Evolutionary conservation across 1,139 yeast genomes (phyloP).

Genomic region (Hansenula anomala): DNA sequence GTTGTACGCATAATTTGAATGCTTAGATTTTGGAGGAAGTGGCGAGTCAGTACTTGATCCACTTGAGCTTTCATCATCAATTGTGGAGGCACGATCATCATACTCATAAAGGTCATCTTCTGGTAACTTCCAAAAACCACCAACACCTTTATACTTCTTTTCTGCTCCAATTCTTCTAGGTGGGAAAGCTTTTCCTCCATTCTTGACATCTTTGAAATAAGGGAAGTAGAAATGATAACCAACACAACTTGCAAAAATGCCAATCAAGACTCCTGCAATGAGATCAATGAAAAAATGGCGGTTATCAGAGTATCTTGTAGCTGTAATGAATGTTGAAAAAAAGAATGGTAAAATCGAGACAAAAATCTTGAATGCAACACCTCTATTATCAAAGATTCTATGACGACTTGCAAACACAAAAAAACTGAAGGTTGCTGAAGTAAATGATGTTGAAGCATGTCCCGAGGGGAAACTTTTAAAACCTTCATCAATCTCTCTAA

Average conservation of each 20-base stretch:
- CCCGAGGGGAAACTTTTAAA: constrained; percentile 50
- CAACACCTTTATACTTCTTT: constrained; percentile 22
- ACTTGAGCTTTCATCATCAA: background rate
- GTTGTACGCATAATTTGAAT: background rate
- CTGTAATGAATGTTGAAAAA: constrained; percentile 34
- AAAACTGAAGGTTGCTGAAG: constrained; percentile 36
- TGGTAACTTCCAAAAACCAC: constrained; percentile 34
- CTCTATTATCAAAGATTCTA: constrained; percentile 35
- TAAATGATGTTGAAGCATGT: constrained; percentile 43
- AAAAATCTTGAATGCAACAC: constrained; percentile 33
- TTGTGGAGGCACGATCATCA: background rate
- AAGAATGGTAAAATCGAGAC: constrained; percentile 33
- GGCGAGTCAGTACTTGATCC: background rate
- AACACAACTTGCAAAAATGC: constrained; percentile 29
- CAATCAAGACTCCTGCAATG: constrained; percentile 37
- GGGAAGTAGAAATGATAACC: constrained; percentile 42
- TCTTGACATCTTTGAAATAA: constrained; percentile 26
- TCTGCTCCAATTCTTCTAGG: constrained; percentile 33
- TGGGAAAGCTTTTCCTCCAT: constrained; percentile 39
- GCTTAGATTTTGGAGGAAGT: background rate
- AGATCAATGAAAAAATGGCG: constrained; percentile 43
- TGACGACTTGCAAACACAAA: constrained; percentile 35
- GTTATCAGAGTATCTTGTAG: constrained; percentile 45
- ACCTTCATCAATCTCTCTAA: constrained; percentile 37
- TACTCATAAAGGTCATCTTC: background rate